Evolutionary conservation across 2,329 filamentous ascomycete genomes (phyloP), one percentile per base, ranked within the genome.

Genomic region (Aspergillus sp.): DNA sequence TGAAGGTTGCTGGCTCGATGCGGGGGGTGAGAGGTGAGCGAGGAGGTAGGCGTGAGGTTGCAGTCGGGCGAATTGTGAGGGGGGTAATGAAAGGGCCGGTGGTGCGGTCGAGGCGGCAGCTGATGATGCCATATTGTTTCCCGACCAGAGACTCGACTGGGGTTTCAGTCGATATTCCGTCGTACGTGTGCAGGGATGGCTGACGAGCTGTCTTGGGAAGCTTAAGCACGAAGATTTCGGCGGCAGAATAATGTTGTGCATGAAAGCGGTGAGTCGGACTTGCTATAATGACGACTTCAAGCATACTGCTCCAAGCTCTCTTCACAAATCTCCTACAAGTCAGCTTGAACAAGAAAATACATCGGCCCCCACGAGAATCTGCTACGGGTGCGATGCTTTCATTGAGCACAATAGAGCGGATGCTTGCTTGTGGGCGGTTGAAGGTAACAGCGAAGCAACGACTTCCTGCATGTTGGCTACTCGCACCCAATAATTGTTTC

Each of bases 11-110:
- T 79, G 75, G 66, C 81, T 80, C 28, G 81, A 64, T 54, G 80
- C 69, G 31, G 80, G 70, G 38, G 89, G 85, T 65, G 90, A 85
- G 70, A 98, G 90, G 77, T 96, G 95, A 56, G 93, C 91, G 74
- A 96, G 90, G 64, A 98, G 89, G 80, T 92, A 97, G 8, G 92
- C 90, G 68, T 92, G 89, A 5, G 95, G 93, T 41, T 92, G 92
- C 73, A 97, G 89, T 72, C 93, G 93, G 61, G 93, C 92, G 78
- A 97, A 97, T 66, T 80, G 77, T 7, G 70, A 92, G 89, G 68
- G 90, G 81, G 72, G 90, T 77, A 64, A 88, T 77, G 75, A 88
- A 78, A 67, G 83, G 72, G 73, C 86, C 71, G 58, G 79, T 23
- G 74, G 68, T 46, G 66, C 63, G 53, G 68, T 64, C 60, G 68